Conservation (phyloP, 257 asterid species). For the Nicotiana obtusifolia region DNA sequence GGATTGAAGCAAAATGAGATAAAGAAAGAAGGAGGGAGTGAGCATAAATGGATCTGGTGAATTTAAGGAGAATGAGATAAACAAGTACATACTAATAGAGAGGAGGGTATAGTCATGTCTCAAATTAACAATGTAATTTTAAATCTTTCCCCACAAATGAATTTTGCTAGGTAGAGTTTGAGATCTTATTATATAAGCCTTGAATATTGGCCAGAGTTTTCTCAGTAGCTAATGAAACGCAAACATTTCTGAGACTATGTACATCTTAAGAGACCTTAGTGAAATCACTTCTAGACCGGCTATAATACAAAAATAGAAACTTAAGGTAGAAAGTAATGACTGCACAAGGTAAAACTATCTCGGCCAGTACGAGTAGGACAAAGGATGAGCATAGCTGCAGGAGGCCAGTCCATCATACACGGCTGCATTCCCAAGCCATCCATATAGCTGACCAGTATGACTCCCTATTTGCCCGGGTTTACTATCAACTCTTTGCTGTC, state of each 20-base stretch:
- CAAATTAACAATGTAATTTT: not conserved
- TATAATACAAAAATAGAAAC: not conserved
- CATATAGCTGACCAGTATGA: constrained; percentile 30
- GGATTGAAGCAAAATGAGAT: not conserved
- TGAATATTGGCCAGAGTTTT: not conserved
- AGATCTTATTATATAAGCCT: not conserved
- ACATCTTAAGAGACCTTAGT: not conserved
- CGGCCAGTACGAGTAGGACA: constrained; percentile 39
- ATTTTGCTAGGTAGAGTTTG: not conserved
- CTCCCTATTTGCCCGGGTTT: constrained; percentile 27
- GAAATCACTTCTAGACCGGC: not conserved
- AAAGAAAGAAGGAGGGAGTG: not conserved
- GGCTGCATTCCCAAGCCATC: constrained; percentile 33
- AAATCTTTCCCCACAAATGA: not conserved
- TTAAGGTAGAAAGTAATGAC: not conserved
- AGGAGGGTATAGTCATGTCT: not conserved
- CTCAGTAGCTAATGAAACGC: not conserved
- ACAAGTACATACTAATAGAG: not conserved
- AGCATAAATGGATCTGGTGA: not conserved
- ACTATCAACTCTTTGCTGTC: constrained; percentile 28
- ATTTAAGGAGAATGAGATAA: not conserved
- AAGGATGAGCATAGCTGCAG: constrained; percentile 30
- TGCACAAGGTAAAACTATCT: not conserved
- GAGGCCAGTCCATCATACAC: constrained; percentile 22
- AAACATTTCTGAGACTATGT: not conserved